Percentiles rank a stretch among this genome's conserved stretches.
Evolutionary conservation across 352 stramenopile genomes (phyloP).

Genomic region (Pythium coloratum): DNA sequence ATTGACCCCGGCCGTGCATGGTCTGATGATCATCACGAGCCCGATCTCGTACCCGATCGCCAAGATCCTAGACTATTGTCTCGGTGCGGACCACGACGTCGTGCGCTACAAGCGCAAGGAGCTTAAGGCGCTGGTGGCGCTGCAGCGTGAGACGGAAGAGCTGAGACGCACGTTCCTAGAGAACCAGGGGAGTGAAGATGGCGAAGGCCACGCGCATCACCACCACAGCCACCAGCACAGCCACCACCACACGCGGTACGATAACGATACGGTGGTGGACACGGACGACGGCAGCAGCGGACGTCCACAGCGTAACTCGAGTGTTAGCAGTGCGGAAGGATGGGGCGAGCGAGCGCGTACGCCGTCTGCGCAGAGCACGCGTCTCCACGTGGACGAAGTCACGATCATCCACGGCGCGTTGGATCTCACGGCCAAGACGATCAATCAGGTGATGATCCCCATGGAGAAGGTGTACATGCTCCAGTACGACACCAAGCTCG

Average conservation of each 20-base stretch:
- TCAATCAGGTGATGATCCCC: conserved; percentile 88
- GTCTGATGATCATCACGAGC: conserved; percentile 84
- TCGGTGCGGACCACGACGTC: conserved; percentile 80
- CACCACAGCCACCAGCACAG: conserved; percentile 5
- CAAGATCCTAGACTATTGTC: conserved; percentile 84
- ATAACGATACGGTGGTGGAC: conserved; percentile 9
- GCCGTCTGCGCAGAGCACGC: conserved; percentile 43
- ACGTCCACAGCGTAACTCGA: not conserved
- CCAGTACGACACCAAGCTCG: conserved; percentile 73
- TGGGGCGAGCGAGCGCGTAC: conserved; percentile 25
- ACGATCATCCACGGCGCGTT: conserved; percentile 92
- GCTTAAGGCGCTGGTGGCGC: conserved; percentile 85
- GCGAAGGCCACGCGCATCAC: not conserved
- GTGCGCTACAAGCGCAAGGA: conserved; percentile 89
- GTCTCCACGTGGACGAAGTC: conserved; percentile 86
- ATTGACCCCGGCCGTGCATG: conserved; percentile 83
- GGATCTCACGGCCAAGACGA: conserved; percentile 83
- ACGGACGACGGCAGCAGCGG: not conserved
- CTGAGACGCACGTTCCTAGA: conserved; percentile 22
- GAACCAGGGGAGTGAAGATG: conserved; percentile 3
- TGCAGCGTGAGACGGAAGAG: conserved; percentile 62
- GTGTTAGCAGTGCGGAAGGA: not conserved
- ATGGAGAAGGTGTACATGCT: conserved; percentile 88
- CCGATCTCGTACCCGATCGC: conserved; percentile 92
- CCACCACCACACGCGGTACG: conserved; percentile 1